phyloP scores from a whole-genome alignment of 2,329 filamentous ascomycete species.

The Diaporthe sp. region DNA sequence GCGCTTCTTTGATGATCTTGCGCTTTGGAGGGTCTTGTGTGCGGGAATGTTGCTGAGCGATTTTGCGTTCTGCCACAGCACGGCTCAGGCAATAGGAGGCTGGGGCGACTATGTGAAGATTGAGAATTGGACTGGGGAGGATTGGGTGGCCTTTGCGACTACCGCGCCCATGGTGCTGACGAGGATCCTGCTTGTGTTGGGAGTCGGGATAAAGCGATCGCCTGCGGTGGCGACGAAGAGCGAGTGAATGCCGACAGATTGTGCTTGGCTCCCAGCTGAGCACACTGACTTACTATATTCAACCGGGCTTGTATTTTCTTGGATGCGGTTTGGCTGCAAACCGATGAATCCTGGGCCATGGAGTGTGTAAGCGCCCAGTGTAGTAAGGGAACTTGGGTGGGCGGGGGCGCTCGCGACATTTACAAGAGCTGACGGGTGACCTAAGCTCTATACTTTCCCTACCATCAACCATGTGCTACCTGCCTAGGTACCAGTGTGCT shows the following conservation, averaged over 20 bases:
- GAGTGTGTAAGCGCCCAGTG: too few species aligned
- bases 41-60: conserved; percentile 55
- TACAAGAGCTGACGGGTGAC: too few species aligned
- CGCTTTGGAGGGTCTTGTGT: conserved; percentile 53
- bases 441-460: too few species aligned
- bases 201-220: conserved; percentile 44
- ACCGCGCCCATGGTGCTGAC: conserved; percentile 48
- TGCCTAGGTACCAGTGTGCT: too few species aligned
- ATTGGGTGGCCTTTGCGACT: conserved; percentile 46
- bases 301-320: background rate
- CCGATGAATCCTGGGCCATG: background rate
- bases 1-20: conserved; percentile 49
- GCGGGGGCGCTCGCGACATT: too few species aligned
- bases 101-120: conserved; percentile 47
- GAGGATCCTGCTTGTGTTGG: conserved; percentile 49
- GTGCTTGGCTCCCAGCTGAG: background rate
- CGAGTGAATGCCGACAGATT: conserved; percentile 4
- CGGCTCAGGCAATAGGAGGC: conserved; percentile 52
- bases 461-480: too few species aligned
- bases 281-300: background rate
- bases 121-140: conserved; percentile 48
- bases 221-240: background rate
- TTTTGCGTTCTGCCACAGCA: conserved; percentile 47
- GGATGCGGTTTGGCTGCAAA: background rate
- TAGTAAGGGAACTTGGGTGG: too few species aligned